Evolutionary conservation across 768 basidiomycete species (phyloP), one percentile per base, ranked within the genome.

Genomic region (Lactarius deliciosus): DNA sequence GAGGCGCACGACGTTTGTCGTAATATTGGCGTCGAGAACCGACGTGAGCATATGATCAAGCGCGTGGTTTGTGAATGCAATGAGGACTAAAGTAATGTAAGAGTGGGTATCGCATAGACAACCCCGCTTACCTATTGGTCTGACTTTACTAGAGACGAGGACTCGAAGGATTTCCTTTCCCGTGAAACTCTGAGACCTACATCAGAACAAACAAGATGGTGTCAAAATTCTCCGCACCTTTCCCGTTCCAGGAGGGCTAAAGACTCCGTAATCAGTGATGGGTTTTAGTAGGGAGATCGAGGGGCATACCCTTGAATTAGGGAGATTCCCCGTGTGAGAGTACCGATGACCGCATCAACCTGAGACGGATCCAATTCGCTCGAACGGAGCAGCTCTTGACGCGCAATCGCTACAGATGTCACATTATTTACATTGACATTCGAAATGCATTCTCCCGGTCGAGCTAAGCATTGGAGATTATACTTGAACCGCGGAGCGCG

Each of bases 11-110:
- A 92, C 78, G 43, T 85, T 82, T 0, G 77, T 74, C 0, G 90
- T 91, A 68, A 92, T 90, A 0, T 75, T 74, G 0, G 82, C 83
- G 69, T 92, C 88, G 1, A 92, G 79, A 3, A 91, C 82, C 0
- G 85, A 84, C 5, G 77, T 77, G 1, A 92, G 76, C 77, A 92
- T 82, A 69, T 91, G 88, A 65, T 92, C 90, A 3, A 92, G 79
- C 0, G 91, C 91, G 54, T 92, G 91, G 70, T 92, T 92, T 0
- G 91, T 92, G 75, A 86, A 91, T 0, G 90, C 82, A 30, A 86
- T 82, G 71, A 86, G 76, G 3, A 81, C 74, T 73, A 63, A 25
- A 30, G 22, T 6, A 30, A 9, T 10, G 55, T 57, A 15, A 47
- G 58, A 18, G 25, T 5, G 1, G 3, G 3, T 18, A 32, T 53